Evolutionary conservation across 306 rosid species (phyloP).

Genomic region (Lupinus albus): DNA sequence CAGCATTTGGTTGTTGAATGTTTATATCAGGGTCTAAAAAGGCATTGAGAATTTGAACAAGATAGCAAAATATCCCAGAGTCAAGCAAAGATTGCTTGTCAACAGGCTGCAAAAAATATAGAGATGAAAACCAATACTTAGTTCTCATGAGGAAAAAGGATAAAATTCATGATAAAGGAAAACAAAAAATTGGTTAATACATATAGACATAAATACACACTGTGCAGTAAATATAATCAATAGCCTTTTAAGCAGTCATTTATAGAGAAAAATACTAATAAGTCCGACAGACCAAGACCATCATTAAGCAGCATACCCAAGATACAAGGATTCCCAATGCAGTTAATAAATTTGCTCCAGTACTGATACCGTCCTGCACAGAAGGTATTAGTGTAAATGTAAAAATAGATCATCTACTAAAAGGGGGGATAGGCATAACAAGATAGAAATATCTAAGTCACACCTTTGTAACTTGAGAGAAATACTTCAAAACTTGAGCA

Average conservation of each 20-base stretch:
- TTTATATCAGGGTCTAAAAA: constrained; percentile 78
- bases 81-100: constrained; percentile 98
- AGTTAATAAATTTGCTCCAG: constrained; percentile 90
- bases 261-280: neutral
- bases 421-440: constrained; percentile 10
- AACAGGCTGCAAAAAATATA: constrained; percentile 69
- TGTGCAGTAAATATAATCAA: constrained; percentile 20
- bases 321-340: constrained; percentile 90
- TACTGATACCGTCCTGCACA: constrained; percentile 81
- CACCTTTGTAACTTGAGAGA: constrained; percentile 85
- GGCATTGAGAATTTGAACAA: constrained; percentile 81
- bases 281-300: constrained; percentile 29
- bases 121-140: constrained; percentile 28
- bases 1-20: constrained; percentile 54
- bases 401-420: neutral
- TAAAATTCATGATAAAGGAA: neutral
- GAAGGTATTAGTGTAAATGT: constrained; percentile 38
- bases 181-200: neutral
- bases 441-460: constrained; percentile 40
- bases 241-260: constrained; percentile 3
- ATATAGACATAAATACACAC: constrained; percentile 1
- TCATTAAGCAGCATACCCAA: constrained; percentile 65
- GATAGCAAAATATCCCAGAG: constrained; percentile 98
- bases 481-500: constrained; percentile 70
- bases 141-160: constrained; percentile 22